Conservation (phyloP, 129 eudicot species). For the Logfia minima region DNA sequence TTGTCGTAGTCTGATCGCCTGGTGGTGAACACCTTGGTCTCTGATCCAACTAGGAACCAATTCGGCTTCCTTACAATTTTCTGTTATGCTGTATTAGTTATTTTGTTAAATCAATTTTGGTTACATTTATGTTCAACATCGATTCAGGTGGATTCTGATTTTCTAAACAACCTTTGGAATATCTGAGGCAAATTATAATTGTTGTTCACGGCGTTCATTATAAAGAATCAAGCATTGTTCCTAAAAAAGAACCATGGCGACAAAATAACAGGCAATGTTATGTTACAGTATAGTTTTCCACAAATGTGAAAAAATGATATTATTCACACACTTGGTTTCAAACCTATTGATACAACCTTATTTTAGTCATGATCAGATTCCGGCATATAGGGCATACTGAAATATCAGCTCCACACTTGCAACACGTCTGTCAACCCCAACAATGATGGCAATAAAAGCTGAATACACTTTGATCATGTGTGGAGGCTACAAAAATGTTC, state of each 20-base stretch:
- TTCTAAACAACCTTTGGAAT: not conserved
- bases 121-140: constrained; percentile 13
- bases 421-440: constrained; percentile 46
- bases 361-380: constrained; percentile 43
- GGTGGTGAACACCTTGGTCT: not conserved
- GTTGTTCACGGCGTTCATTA: not conserved
- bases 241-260: not conserved
- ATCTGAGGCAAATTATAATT: not conserved
- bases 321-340: not conserved
- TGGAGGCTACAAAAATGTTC: constrained; percentile 48
- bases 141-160: constrained; percentile 1
- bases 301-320: not conserved
- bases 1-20: not conserved
- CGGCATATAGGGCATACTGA: constrained; percentile 50
- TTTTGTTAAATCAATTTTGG: constrained; percentile 34
- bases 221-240: not conserved
- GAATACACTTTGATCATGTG: constrained; percentile 73
- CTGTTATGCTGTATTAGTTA: constrained; percentile 28
- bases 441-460: constrained; percentile 42
- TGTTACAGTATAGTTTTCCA: not conserved
- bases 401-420: constrained; percentile 55
- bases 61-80: constrained; percentile 18
- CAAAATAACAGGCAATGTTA: not conserved
- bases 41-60: not conserved
- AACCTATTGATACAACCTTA: constrained; percentile 39